Evolutionary conservation across 805 yeast genomes (phyloP), one percentile per base, ranked within the genome.

Genomic region (Ogataea glucozyma): DNA sequence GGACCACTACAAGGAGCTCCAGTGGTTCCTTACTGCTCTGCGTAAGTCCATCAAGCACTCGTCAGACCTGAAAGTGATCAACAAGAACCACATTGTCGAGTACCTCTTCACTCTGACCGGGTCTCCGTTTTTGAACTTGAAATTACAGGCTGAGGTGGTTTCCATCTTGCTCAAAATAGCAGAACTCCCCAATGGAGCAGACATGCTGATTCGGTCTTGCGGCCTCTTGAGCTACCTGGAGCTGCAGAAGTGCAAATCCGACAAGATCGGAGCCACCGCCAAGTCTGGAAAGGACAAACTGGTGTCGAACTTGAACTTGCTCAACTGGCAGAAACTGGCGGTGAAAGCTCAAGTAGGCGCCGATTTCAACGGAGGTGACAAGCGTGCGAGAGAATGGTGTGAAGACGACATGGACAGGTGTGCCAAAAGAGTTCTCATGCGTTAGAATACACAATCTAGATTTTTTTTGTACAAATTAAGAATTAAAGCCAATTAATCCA

Each of bases 321-420:
- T 79, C 38, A 71, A 73, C 44, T 51, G 74, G 37, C 70, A 73
- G 46, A 76, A 78, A 49, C 53, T 81, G 8, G 64, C 71, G 3
- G 38, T 75, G 3, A 73, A 79, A 41, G 64, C 73, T 26, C 70
- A 69, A 1, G 41, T 76, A 12, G 58, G 72, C 11, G 66, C 70
- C 4, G 60, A 58, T 1, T 59, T 69, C 26, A 45, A 51, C 26
- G 59, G 56, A 5, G 38, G 52, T 2, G 76, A 73, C 41, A 83
- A 84, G 54, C 75, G 90, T 61, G 56, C 80, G 1, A 53, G 67
- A 21, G 82, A 79, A 2, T 85, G 91, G 90, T 67, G 79, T 4
- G 67, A 64, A 32, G 75, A 66, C 12, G 87, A 83, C 53, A 48
- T 73, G 4, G 65, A 58, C 0, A 61, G 64, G 31, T 60, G 70